phyloP scores from a whole-genome alignment of 2,329 filamentous ascomycete species.

The Nemania diffusa region DNA sequence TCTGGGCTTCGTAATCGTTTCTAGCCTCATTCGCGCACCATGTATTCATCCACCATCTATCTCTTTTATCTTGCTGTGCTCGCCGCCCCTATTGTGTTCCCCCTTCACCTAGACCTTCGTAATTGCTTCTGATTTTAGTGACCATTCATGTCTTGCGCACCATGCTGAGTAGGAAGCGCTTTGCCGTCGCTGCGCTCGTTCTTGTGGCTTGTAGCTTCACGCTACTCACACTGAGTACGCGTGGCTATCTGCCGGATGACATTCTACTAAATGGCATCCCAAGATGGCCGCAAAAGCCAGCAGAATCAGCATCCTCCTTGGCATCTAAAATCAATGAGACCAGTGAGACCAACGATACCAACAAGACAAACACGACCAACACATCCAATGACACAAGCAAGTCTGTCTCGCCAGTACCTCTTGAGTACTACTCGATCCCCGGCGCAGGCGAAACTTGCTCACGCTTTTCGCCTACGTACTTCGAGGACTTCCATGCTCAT shows the following conservation, averaged over 20 bases:
- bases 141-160: background rate
- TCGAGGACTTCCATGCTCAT: conserved; percentile 24
- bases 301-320: background rate
- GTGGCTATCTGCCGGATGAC: background rate
- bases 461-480: conserved; percentile 20
- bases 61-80: background rate
- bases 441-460: conserved; percentile 13
- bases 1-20: background rate
- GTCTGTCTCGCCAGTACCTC: background rate
- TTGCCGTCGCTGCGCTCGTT: background rate
- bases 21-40: background rate
- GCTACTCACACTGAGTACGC: background rate
- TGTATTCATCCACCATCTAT: background rate
- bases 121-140: background rate
- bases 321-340: background rate
- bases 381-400: background rate
- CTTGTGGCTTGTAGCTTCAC: background rate
- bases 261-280: background rate
- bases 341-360: background rate
- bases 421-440: conserved; percentile 10
- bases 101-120: background rate
- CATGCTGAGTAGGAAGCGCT: background rate
- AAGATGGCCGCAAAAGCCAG: background rate
- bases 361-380: background rate
- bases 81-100: background rate